These are phyloP conservation scores for Rubia occidens DNA, from an alignment of 305 asterid genomes.

Conservation along the genomic window DNA sequence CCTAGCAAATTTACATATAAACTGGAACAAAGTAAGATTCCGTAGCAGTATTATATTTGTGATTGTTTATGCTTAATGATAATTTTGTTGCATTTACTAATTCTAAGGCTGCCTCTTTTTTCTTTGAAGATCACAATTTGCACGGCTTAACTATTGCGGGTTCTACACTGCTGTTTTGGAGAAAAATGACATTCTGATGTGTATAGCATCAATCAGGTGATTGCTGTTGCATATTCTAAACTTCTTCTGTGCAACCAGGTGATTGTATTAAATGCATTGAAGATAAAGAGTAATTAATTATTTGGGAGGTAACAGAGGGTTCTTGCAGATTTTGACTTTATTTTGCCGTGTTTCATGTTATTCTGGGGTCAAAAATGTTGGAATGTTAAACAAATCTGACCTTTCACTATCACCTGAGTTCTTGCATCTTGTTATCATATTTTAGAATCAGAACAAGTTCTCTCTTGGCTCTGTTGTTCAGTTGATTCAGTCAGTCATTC, in stretches of 20 bases:
- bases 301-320: background rate
- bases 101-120: slow-evolving; percentile 20
- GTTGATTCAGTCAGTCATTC: background rate
- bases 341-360: background rate
- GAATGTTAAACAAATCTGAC: background rate
- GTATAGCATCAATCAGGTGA: slow-evolving; percentile 83
- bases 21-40: background rate
- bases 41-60: background rate
- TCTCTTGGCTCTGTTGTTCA: slow-evolving; percentile 7
- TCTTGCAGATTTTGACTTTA: background rate
- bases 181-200: slow-evolving; percentile 56
- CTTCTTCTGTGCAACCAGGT: background rate
- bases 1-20: background rate
- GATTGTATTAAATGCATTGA: background rate
- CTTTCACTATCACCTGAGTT: slow-evolving; percentile 1
- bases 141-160: slow-evolving; percentile 69
- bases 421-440: background rate
- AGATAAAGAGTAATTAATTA: background rate
- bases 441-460: background rate
- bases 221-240: background rate
- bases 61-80: background rate
- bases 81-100: background rate
- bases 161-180: slow-evolving; percentile 71
- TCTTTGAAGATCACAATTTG: slow-evolving; percentile 62
- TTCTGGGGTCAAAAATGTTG: background rate